These are phyloP conservation scores for Fusarium abutilonis DNA, from an alignment of 2,329 filamentous ascomycete species.

Conservation along the genomic window DNA sequence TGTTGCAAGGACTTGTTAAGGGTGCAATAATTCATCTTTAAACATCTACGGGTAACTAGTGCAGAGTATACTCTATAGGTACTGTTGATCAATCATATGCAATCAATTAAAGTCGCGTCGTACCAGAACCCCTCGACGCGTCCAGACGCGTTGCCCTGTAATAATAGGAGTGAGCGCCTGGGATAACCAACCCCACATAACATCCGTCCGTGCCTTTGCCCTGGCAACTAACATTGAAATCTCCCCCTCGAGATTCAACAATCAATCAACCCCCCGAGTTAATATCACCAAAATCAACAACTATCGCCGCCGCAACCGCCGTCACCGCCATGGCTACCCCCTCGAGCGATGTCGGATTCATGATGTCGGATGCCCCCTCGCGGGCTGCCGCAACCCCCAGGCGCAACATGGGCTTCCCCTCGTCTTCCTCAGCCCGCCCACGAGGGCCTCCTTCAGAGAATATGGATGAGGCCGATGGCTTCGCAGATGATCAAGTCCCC, in stretches of 20 bases:
- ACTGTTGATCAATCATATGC: conserved; percentile 9
- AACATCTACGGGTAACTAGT: too few relatives aligned
- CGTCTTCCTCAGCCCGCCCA: conserved; percentile 64
- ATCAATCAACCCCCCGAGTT: conserved; percentile 7
- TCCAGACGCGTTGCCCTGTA: conserved; percentile 42
- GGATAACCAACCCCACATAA: conserved; percentile 24
- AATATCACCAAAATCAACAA: neutral
- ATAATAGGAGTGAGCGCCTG: conserved; percentile 4
- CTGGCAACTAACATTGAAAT: conserved; percentile 40
- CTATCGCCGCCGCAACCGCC: conserved; percentile 15
- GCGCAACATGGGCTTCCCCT: conserved; percentile 56
- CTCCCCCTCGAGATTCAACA: conserved; percentile 38
- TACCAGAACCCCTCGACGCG: conserved; percentile 48
- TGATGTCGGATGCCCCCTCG: conserved; percentile 66
- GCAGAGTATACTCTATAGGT: too few relatives aligned
- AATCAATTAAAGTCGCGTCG: conserved; percentile 55
- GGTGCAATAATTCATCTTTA: too few relatives aligned
- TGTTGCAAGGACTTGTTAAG: too few relatives aligned
- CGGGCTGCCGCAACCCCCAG: conserved; percentile 56
- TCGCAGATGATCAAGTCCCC: conserved; percentile 72
- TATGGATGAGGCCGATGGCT: conserved; percentile 67
- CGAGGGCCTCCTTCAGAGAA: conserved; percentile 71
- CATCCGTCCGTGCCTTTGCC: conserved; percentile 34
- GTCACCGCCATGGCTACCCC: conserved; percentile 58
- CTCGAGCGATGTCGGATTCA: conserved; percentile 63